phyloP scores from a whole-genome alignment of 768 basidiomycete genomes.

The Pleurotus platypus region DNA sequence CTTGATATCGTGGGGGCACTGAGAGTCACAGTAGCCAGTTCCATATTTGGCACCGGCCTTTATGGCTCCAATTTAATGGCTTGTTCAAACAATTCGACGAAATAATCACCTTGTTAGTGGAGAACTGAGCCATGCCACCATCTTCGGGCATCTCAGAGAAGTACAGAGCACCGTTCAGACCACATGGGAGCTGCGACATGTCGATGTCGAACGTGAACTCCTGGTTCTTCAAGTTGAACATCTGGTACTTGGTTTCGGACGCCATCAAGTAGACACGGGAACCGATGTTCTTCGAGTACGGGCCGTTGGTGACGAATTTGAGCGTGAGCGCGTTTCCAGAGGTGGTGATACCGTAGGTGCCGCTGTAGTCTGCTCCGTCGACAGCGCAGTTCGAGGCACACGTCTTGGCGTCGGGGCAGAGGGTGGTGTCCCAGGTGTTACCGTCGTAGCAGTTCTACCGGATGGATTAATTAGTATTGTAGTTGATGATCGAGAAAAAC shows the following conservation, averaged over 20 bases:
- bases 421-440: conserved; percentile 46
- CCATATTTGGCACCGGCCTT: conserved; percentile 48
- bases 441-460: conserved; percentile 43
- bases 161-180: conserved; percentile 61
- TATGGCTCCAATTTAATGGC: not conserved
- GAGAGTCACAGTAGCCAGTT: conserved; percentile 65
- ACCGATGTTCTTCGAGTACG: conserved; percentile 29
- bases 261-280: conserved; percentile 46
- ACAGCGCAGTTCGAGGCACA: conserved; percentile 43
- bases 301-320: conserved; percentile 36
- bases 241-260: conserved; percentile 37
- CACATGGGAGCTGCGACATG: conserved; percentile 52
- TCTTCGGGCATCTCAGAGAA: conserved; percentile 59
- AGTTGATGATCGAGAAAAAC: not conserved
- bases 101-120: conserved; percentile 39
- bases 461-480: not conserved
- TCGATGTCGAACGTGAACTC: conserved; percentile 63
- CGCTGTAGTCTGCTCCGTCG: conserved; percentile 44
- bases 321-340: conserved; percentile 40
- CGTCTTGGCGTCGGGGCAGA: conserved; percentile 45
- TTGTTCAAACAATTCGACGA: no score
- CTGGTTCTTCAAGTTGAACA: conserved; percentile 50
- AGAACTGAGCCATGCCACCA: conserved; percentile 43
- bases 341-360: conserved; percentile 50
- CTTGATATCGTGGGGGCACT: conserved; percentile 60